A percentile compares a stretch with the other conserved stretches of the same genome.
phyloP scores from a whole-genome alignment of 139 green algal genomes.

The Micractinium conductrix region DNA sequence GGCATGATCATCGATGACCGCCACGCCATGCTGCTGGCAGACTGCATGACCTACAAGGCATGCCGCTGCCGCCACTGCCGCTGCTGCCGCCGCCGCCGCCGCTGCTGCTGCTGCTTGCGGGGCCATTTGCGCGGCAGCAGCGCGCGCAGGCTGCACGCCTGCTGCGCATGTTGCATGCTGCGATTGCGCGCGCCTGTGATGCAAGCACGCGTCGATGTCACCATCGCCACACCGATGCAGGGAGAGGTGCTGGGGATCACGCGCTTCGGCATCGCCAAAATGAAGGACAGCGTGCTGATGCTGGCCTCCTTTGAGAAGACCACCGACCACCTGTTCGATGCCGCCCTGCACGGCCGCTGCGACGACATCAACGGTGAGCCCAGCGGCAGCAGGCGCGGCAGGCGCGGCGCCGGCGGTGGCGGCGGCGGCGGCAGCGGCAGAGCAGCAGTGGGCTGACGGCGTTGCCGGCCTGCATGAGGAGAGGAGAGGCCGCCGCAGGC shows the following conservation, averaged over 20 bases:
- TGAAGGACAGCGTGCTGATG: conserved; percentile 99
- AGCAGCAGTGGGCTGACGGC: too few relatives aligned
- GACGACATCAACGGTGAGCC: conserved; percentile 57
- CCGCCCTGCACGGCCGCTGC: conserved; percentile 82
- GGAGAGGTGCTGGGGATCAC: conserved; percentile 99
- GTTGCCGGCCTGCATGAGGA: too few relatives aligned
- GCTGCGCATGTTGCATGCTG: too few relatives aligned
- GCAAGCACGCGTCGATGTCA: too few relatives aligned
- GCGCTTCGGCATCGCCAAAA: conserved; percentile 98
- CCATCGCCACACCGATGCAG: conserved; percentile 42
- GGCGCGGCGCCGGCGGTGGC: not conserved
- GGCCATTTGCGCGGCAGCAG: too few relatives aligned
- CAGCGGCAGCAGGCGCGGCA: not conserved
- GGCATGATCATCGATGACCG: conserved; percentile 96
- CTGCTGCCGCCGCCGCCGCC: too few relatives aligned
- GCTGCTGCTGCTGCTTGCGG: too few relatives aligned
- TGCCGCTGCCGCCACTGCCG: too few relatives aligned
- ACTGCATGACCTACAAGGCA: conserved; percentile 99
- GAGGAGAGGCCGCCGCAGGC: too few relatives aligned
- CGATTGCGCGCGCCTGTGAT: too few relatives aligned
- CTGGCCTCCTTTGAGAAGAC: conserved; percentile 99
- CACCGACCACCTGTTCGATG: conserved; percentile 98
- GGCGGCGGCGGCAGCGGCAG: too few relatives aligned
- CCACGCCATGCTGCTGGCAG: conserved; percentile 97
- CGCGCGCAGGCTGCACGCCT: not conserved